Percentiles rank a stretch among this genome's conserved stretches.
phyloP scores from a whole-genome alignment of 129 eudicot genomes.

The Silybum marianum region DNA sequence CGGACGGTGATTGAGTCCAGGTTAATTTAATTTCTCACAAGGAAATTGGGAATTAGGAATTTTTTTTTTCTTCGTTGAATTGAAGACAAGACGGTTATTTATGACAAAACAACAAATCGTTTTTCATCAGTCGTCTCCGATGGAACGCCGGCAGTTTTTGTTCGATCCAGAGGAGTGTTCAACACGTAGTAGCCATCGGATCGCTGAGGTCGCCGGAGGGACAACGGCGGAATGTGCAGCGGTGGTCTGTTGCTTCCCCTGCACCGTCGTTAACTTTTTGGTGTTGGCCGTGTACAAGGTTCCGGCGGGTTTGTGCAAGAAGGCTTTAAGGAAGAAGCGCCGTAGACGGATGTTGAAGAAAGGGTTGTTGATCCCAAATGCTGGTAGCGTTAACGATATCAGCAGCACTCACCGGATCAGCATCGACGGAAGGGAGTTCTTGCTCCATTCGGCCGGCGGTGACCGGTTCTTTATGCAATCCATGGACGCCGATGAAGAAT shows the following conservation, averaged over 20 bases:
- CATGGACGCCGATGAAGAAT: constrained; percentile 44
- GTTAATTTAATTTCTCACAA: background rate
- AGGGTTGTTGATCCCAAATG: constrained; percentile 31
- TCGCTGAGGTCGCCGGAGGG: constrained; percentile 78
- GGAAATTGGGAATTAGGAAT: background rate
- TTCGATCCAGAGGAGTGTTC: constrained; percentile 28
- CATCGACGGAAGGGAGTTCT: constrained; percentile 27
- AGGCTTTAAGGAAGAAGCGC: constrained; percentile 52
- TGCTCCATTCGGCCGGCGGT: constrained; percentile 21
- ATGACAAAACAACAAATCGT: constrained; percentile 40
- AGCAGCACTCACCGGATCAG: constrained; percentile 15
- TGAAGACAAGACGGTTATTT: background rate
- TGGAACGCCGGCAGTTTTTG: constrained; percentile 40
- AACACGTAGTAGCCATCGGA: constrained; percentile 25
- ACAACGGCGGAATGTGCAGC: constrained; percentile 91
- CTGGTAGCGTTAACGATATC: constrained; percentile 8
- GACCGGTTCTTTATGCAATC: constrained; percentile 24
- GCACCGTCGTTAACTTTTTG: constrained; percentile 49
- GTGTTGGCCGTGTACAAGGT: constrained; percentile 66
- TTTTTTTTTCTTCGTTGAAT: background rate
- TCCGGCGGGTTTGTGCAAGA: constrained; percentile 73
- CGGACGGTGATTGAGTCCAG: constrained; percentile 1
- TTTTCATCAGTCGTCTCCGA: constrained; percentile 30
- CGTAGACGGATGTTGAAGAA: constrained; percentile 43
- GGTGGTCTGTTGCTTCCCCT: constrained; percentile 72